Conservation (phyloP, 495 filamentous ascomycete species). For the Talaromyces liani region DNA sequence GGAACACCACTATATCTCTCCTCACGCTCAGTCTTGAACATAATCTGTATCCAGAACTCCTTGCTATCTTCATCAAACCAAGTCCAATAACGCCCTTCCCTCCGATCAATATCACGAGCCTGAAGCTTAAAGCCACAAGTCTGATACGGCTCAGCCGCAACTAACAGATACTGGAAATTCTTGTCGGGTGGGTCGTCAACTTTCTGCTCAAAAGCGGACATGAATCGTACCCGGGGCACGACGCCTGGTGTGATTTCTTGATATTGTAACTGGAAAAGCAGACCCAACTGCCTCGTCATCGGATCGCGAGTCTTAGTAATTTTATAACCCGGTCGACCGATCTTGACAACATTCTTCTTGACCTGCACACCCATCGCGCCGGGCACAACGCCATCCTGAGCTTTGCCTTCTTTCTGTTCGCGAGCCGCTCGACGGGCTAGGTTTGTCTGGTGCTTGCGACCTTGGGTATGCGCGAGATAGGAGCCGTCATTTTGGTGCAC, state of each 20-base stretch:
- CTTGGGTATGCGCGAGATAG: slow-evolving; percentile 97
- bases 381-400: slow-evolving; percentile 59
- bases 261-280: slow-evolving; percentile 93
- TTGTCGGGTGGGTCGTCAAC: slow-evolving; percentile 93
- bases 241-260: slow-evolving; percentile 78
- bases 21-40: slow-evolving; percentile 98
- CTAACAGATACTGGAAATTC: slow-evolving; percentile 85
- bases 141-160: slow-evolving; percentile 97
- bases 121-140: slow-evolving; percentile 95
- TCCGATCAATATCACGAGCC: slow-evolving; percentile 85
- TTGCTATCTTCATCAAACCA: slow-evolving; percentile 96
- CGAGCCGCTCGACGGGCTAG: slow-evolving; percentile 91
- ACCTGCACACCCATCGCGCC: slow-evolving; percentile 74
- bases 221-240: slow-evolving; percentile 81
- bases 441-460: slow-evolving; percentile 98
- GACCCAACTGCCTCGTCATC: slow-evolving; percentile 77
- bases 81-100: slow-evolving; percentile 79
- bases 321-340: slow-evolving; percentile 94
- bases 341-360: slow-evolving; percentile 88
- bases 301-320: slow-evolving; percentile 94
- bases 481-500: slow-evolving; percentile 99
- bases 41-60: slow-evolving; percentile 97
- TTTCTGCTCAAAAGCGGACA: slow-evolving; percentile 96
- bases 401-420: slow-evolving; percentile 81
- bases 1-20: slow-evolving; percentile 93